Percentiles rank a stretch among this genome's conserved stretches.
phyloP scores from a whole-genome alignment of 179 eudicot genomes.

The Pouteria campechiana region DNA sequence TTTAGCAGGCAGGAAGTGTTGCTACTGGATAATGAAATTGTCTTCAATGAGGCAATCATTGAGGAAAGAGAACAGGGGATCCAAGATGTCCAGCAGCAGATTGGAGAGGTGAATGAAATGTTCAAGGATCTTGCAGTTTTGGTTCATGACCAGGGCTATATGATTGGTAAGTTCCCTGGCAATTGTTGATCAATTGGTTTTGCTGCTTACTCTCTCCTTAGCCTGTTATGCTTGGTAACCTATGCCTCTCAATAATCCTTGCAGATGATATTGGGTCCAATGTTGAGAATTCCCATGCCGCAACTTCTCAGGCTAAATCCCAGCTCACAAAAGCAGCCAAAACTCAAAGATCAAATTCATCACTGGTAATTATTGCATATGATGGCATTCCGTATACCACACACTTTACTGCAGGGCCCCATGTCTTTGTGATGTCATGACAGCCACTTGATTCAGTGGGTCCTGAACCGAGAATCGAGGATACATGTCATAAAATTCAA shows the following conservation, averaged over 20 bases:
- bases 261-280: slow-evolving; percentile 78
- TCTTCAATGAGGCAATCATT: slow-evolving; percentile 67
- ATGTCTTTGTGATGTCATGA: too few species aligned
- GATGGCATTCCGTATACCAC: neutral
- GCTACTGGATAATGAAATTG: slow-evolving; percentile 59
- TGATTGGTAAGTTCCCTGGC: slow-evolving; percentile 59
- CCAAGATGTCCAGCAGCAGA: slow-evolving; percentile 67
- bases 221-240: too few species aligned
- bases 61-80: slow-evolving; percentile 85
- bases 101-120: slow-evolving; percentile 80
- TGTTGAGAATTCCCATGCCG: slow-evolving; percentile 69
- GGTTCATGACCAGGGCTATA: slow-evolving; percentile 81
- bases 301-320: slow-evolving; percentile 69
- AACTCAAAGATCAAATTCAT: slow-evolving; percentile 75
- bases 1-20: slow-evolving; percentile 56
- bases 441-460: too few species aligned
- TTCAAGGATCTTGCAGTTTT: slow-evolving; percentile 86
- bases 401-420: neutral
- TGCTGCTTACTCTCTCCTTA: too few species aligned
- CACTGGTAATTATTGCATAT: slow-evolving; percentile 39
- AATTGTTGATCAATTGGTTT: too few species aligned
- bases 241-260: too few species aligned
- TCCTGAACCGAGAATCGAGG: too few species aligned
- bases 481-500: too few species aligned
- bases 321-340: slow-evolving; percentile 78